These are phyloP conservation scores for Prunella vulgaris DNA, from an alignment of 257 asterid genomes.

Conservation along the genomic window DNA sequence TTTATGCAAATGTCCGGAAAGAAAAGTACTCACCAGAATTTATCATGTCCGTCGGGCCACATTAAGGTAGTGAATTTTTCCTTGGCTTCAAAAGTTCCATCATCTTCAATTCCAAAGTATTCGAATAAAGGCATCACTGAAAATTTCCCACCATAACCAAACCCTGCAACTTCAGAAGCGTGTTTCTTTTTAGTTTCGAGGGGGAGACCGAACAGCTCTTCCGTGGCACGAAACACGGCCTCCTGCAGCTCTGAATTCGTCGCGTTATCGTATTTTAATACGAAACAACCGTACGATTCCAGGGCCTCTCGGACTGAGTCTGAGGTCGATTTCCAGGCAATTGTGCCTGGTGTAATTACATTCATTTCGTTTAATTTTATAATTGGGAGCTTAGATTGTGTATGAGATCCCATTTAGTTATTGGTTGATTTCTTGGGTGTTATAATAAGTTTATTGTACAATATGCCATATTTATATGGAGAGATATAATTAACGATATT, in stretches of 20 bases:
- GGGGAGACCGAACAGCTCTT: conserved; percentile 28
- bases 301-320: conserved; percentile 34
- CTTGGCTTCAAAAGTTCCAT: conserved; percentile 8
- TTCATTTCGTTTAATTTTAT: conserved; percentile 29
- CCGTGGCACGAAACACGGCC: conserved; percentile 1
- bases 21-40: conserved; percentile 30
- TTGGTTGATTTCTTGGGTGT: neutral
- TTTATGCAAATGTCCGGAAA: too few relatives aligned
- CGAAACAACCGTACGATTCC: conserved; percentile 39
- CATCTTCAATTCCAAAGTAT: conserved; percentile 34
- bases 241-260: conserved; percentile 18
- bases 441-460: neutral
- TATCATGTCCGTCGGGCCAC: conserved; percentile 36
- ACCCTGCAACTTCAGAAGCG: conserved; percentile 20
- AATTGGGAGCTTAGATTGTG: conserved; percentile 23
- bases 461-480: neutral
- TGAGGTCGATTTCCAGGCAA: conserved; percentile 30
- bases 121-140: conserved; percentile 37
- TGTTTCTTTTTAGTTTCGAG: conserved; percentile 27
- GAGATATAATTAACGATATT: neutral
- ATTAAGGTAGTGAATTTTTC: conserved; percentile 25
- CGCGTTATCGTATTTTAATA: conserved; percentile 8
- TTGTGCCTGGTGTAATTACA: conserved; percentile 15
- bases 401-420: neutral
- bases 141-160: conserved; percentile 34